A percentile compares a stretch with the other conserved stretches of the same genome.
These are phyloP conservation scores for Helotiales sp. DNA, from an alignment of 2,329 filamentous ascomycete genomes.

Conservation along the genomic window DNA sequence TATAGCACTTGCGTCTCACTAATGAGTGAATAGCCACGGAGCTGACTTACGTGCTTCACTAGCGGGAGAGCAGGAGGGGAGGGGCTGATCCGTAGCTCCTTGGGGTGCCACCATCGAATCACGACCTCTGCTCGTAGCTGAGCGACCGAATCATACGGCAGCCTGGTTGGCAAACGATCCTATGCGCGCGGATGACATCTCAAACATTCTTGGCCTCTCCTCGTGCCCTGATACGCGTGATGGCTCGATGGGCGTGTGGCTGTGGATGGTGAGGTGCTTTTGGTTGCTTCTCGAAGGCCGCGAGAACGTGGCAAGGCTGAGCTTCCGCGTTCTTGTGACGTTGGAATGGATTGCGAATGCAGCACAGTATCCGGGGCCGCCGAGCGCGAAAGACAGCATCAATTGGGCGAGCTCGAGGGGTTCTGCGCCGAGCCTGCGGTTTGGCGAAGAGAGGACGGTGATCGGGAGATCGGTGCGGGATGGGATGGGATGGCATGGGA, in stretches of 20 bases:
- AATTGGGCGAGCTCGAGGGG: too few species aligned
- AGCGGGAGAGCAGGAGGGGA: neutral
- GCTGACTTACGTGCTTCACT: conserved; percentile 6
- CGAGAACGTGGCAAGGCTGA: conserved; percentile 10
- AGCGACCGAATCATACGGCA: neutral
- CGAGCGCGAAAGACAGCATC: too few species aligned
- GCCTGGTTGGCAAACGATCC: neutral
- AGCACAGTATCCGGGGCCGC: conserved; percentile 14
- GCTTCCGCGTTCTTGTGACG: conserved; percentile 5
- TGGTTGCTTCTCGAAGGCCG: neutral
- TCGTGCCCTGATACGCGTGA: neutral
- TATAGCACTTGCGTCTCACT: neutral
- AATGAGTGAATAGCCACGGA: neutral
- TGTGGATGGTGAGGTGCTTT: conserved; percentile 1
- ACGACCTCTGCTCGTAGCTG: too few species aligned
- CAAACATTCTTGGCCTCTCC: neutral
- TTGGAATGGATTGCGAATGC: conserved; percentile 10
- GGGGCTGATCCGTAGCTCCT: neutral
- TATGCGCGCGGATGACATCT: neutral
- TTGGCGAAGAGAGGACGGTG: conserved; percentile 9
- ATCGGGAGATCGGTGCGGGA: too few species aligned
- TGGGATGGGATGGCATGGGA: too few species aligned
- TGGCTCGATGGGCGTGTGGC: neutral
- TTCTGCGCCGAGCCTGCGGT: too few species aligned
- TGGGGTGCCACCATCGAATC: neutral